Percentiles rank a stretch among this genome's conserved stretches.
These are phyloP conservation scores for Tetrastigma voinierianum DNA, from an alignment of 164 flowering plant species.

Conservation along the genomic window DNA sequence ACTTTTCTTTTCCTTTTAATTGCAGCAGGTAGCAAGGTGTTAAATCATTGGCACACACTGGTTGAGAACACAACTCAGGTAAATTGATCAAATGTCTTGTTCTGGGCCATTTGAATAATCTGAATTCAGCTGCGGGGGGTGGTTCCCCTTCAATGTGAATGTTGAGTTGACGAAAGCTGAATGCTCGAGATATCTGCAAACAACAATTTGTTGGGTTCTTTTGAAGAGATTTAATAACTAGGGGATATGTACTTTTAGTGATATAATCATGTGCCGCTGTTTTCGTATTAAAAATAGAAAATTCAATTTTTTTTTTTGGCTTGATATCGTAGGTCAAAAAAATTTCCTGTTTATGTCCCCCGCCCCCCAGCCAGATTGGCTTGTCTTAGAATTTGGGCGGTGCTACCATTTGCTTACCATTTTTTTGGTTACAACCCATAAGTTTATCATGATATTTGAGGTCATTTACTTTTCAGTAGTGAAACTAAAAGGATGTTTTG, in stretches of 20 bases:
- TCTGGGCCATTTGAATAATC: not conserved
- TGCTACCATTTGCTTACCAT: too few species aligned
- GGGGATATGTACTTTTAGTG: slow-evolving; percentile 8
- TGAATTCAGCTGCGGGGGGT: not conserved
- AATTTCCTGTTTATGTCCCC: not conserved
- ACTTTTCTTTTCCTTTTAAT: too few species aligned
- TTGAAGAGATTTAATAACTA: slow-evolving; percentile 7
- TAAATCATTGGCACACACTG: too few species aligned
- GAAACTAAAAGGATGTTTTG: too few species aligned
- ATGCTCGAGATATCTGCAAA: not conserved
- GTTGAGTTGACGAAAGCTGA: slow-evolving; percentile 2
- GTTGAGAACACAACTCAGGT: not conserved
- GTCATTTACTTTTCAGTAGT: too few species aligned
- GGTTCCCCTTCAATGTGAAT: not conserved
- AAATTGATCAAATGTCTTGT: not conserved
- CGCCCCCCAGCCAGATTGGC: not conserved
- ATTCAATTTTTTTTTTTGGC: slow-evolving; percentile 2
- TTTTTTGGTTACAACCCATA: too few species aligned
- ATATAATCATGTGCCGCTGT: not conserved
- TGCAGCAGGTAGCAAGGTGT: too few species aligned
- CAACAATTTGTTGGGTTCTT: not conserved
- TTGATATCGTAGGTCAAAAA: too few species aligned
- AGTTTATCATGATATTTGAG: too few species aligned
- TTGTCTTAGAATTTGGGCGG: too few species aligned
- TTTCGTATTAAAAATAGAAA: slow-evolving; percentile 1